Base-by-base conservation (phyloP, 169 alveolate genomes). In the Plasmodium inui region DNA sequence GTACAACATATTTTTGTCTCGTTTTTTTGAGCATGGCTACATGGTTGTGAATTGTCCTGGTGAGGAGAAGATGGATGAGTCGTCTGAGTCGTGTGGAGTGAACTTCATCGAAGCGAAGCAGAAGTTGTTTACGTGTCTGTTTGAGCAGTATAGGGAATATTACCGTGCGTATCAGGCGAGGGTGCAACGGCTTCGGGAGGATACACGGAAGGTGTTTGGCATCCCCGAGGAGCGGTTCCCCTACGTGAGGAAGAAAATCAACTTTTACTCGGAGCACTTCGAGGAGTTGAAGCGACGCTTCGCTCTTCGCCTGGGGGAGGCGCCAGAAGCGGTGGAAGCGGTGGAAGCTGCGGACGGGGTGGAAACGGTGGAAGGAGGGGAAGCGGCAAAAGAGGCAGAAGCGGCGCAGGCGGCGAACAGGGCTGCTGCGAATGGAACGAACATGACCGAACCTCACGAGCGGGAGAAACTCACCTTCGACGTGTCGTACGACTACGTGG, bases 1-100 rank as follows among this genome's bases (percentile, higher is more conserved):
- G 76, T 80, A 91, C 30, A 80, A 82, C 28, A 71, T 91, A 3
- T 91, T 91, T 32, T 34, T 91, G n/a, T 67, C 86, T 3, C 95
- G 95, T 0, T 91, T 91, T 78, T 70, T 91, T 50, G 95, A 82
- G 83, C 73, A 32, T 73, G 61, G 73, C 37, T 17, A 22, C 70
- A 26, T 79, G 0, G 5, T 57, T 50, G 70, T 55, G 4, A 50
- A 19, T 30, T 30, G 26, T 26, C 71, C 39, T 30, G 30, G 19
- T 61, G 55, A 17, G 30, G 84, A 79, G 46, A 57, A 67, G 61
- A 80, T 19, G 34, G 67, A 89, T 7, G 44, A n/a, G 17, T 7
- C 61, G 46, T 55, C 19, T 19, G 82, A 71, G 72, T 9, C 82
- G 26, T 55, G 41, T 37, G 82, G 82, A 34, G 1, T 89, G 0